Evolutionary conservation across 768 basidiomycete species (phyloP).

Genomic region (Mycena vulgaris): DNA sequence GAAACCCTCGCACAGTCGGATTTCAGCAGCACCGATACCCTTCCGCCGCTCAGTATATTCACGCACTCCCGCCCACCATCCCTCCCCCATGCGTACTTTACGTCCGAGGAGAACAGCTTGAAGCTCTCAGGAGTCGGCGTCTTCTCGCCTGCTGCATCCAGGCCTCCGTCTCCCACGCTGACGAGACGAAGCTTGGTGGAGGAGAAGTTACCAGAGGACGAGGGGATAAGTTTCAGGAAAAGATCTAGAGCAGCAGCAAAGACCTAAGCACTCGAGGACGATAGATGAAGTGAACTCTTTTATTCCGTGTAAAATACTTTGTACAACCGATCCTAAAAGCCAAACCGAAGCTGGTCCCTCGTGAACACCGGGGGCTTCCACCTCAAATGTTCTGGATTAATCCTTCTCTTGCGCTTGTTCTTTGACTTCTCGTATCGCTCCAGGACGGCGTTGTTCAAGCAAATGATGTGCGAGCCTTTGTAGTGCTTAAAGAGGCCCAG

Average conservation of each 20-base stretch:
- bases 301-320: slow-evolving; percentile 25
- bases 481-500: slow-evolving; percentile 96
- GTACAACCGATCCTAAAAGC: slow-evolving; percentile 56
- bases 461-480: slow-evolving; percentile 95
- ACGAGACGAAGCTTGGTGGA: slow-evolving; percentile 54
- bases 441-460: slow-evolving; percentile 90
- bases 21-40: slow-evolving; percentile 25
- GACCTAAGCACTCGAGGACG: neutral
- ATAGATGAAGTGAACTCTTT: neutral
- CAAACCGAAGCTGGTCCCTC: slow-evolving; percentile 89
- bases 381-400: slow-evolving; percentile 83
- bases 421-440: slow-evolving; percentile 91
- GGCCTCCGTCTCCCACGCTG: slow-evolving; percentile 75
- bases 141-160: slow-evolving; percentile 80
- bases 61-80: slow-evolving; percentile 51
- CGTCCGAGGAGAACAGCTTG: slow-evolving; percentile 64
- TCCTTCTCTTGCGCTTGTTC: slow-evolving; percentile 83
- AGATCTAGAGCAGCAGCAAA: slow-evolving; percentile 10
- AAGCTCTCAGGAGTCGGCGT: slow-evolving; percentile 79
- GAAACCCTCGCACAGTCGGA: slow-evolving; percentile 32
- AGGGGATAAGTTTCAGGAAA: slow-evolving; percentile 32
- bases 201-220: slow-evolving; percentile 42
- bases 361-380: slow-evolving; percentile 98
- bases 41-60: slow-evolving; percentile 32
- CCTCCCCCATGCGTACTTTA: slow-evolving; percentile 65